Evolutionary conservation across 495 filamentous ascomycete genomes (phyloP).

Genomic region (Annulohypoxylon moriforme): DNA sequence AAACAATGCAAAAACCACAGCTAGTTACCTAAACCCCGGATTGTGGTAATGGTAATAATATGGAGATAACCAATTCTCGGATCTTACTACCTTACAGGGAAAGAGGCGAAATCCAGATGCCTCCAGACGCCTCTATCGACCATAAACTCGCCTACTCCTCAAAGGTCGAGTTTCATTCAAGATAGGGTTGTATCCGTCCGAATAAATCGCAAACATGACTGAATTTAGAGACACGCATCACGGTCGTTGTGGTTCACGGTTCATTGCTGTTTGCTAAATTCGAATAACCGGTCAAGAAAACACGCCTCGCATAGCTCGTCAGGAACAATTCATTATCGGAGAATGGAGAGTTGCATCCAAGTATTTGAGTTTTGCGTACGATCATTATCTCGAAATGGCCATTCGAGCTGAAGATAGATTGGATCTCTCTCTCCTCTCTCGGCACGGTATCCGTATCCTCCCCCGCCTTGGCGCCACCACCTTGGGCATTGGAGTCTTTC

Average conservation of each 20-base stretch:
- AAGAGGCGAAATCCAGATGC: conserved; percentile 17
- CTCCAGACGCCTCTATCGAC: background rate
- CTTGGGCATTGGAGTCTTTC: background rate
- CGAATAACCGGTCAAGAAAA: conserved; percentile 7
- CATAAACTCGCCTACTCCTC: conserved; percentile 2
- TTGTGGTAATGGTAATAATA: conserved; percentile 34
- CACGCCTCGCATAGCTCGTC: background rate
- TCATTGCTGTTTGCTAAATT: background rate
- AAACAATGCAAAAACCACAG: background rate
- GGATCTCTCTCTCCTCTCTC: conserved; percentile 23
- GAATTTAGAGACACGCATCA: conserved; percentile 8
- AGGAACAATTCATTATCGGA: conserved; percentile 1
- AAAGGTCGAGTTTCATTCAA: conserved; percentile 3
- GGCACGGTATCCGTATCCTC: conserved; percentile 34
- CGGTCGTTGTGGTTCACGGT: background rate
- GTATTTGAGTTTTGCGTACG: conserved; percentile 40
- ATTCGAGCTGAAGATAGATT: conserved; percentile 25
- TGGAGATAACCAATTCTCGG: conserved; percentile 39
- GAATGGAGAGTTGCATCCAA: conserved; percentile 28
- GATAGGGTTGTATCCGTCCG: conserved; percentile 31
- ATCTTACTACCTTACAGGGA: conserved; percentile 37
- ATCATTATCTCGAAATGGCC: conserved; percentile 34
- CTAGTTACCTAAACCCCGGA: conserved; percentile 2
- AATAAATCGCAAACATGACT: background rate
- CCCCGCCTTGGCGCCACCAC: conserved; percentile 36